Evolutionary conservation across 441 rosid species (phyloP), one percentile per base, ranked within the genome.

Genomic region (Syzygium malaccense): DNA sequence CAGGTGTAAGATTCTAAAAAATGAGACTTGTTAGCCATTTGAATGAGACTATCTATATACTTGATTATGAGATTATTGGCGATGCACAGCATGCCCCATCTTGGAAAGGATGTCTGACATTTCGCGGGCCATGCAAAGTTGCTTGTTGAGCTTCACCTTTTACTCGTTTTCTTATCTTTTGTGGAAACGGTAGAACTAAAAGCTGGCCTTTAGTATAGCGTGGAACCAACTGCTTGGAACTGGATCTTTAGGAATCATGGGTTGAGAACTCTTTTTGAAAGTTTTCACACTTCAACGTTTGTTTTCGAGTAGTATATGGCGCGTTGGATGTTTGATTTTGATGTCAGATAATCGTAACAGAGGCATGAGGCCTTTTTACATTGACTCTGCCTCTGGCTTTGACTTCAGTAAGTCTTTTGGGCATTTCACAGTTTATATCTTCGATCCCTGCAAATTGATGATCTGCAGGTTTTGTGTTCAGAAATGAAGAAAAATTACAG

Each of bases 131-230:
- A 37, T 20, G 51, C 5, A 0, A 71, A 37, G 51, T 11, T 20
- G 51, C 51, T 71, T 37, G 83, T 37, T 0, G 83, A 1, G 1
- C 25, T 71, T 71, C 51, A 20, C 83, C 51, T 37, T 37, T 71
- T 37, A 60, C 9, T 71, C 1, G 1, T 71, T 37, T 37, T 71
- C 83, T 28, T 20, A 0, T 20, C 3, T 11, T 20, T 20, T 71
- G 51, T 20, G 51, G 0, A 28, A 37, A 71, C 3, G 0, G 0
- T 0, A 71, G 8, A 71, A 20, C 83, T 37, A 37, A n/a, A n/a
- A n/a, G n/a, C n/a, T n/a, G n/a, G n/a, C 80, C 49, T 71, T 71
- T 37, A 20, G 80, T 0, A 37, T 5, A 11, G 28, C 0, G n/a
- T 0, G 83, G 83, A 37, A 71, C 28, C 49, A 0, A 37, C 10